Evolutionary conservation across 495 filamentous ascomycete species (phyloP).

Genomic region (Thozetella sp.): DNA sequence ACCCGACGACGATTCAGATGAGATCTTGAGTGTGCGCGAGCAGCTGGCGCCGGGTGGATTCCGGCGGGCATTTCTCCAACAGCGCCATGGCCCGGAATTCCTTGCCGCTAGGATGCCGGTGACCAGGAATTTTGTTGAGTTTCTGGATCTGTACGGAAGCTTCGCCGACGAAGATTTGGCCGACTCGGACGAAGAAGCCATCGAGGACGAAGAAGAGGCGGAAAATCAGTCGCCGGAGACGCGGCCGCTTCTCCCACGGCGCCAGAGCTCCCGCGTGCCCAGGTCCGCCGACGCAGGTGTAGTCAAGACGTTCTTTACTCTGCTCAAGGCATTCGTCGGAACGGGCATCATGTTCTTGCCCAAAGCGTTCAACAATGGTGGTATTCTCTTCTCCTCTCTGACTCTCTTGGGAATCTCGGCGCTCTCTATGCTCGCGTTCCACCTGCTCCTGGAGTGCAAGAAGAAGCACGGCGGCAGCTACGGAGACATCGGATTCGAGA

Average conservation of each 20-base stretch:
- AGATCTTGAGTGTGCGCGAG: constrained; percentile 44
- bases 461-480: constrained; percentile 56
- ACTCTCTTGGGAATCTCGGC: constrained; percentile 56
- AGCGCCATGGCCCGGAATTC: constrained; percentile 41
- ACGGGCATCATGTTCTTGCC: constrained; percentile 72
- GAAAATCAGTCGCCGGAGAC: constrained; percentile 31
- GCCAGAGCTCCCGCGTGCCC: constrained; percentile 40
- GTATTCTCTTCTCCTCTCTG: constrained; percentile 65
- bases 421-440: constrained; percentile 62
- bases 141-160: constrained; percentile 68
- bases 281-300: constrained; percentile 59
- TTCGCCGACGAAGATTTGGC: constrained; percentile 74
- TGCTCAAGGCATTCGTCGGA: constrained; percentile 67
- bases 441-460: constrained; percentile 61
- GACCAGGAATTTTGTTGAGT: constrained; percentile 68
- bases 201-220: constrained; percentile 43
- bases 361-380: constrained; percentile 68
- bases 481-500: constrained; percentile 60
- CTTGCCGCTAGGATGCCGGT: constrained; percentile 46
- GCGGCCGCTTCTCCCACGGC: constrained; percentile 56
- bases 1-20: constrained; percentile 19
- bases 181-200: constrained; percentile 63
- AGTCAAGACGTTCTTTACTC: constrained; percentile 66
- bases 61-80: constrained; percentile 58
- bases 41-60: constrained; percentile 63